A percentile compares a stretch with the other conserved stretches of the same genome.
Evolutionary conservation across 2,329 filamentous ascomycete species (phyloP).

Genomic region (Neonectria sp.): DNA sequence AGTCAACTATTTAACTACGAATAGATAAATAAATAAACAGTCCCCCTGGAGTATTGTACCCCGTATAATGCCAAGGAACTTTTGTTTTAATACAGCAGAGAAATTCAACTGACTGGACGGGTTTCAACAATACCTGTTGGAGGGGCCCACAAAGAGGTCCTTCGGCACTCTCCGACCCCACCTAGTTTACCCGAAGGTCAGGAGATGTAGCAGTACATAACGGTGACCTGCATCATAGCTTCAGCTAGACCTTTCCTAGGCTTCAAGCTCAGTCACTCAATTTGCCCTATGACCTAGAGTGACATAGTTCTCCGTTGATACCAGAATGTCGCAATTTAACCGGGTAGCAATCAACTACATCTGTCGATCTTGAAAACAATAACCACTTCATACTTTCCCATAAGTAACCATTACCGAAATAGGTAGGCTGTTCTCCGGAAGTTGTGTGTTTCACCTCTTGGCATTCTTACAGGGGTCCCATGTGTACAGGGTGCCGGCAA

Average conservation of each 20-base stretch:
- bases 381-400: background rate
- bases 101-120: background rate
- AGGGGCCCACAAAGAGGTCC: background rate
- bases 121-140: background rate
- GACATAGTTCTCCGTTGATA: background rate
- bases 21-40: background rate
- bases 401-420: background rate
- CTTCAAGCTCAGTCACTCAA: background rate
- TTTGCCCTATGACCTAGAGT: background rate
- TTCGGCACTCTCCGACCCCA: background rate
- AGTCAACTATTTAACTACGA: background rate
- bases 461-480: background rate
- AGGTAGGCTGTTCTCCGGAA: background rate
- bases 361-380: background rate
- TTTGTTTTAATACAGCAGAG: background rate
- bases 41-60: background rate
- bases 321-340: background rate
- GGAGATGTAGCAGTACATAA: conserved; percentile 1
- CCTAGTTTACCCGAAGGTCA: background rate
- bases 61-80: background rate
- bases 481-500: background rate
- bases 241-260: background rate
- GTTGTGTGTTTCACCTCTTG: background rate
- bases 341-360: background rate
- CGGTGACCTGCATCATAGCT: background rate